A percentile compares a stretch with the other conserved stretches of the same genome.
Conservation (phyloP, 2,329 filamentous ascomycete genomes). For the Aspergillus amoenus region DNA sequence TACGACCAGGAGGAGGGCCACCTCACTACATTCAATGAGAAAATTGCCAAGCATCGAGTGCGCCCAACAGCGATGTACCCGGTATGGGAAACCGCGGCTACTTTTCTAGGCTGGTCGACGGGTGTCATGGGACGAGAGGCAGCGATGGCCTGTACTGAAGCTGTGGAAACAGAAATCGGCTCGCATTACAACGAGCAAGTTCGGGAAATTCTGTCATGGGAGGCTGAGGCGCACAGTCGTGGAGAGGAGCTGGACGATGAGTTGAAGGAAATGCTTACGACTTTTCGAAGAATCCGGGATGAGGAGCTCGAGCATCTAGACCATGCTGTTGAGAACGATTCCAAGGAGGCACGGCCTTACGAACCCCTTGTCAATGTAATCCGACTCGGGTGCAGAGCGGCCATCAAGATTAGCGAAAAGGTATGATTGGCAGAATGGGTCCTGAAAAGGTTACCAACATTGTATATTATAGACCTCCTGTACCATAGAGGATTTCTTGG, state of each 20-base stretch:
- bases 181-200: conserved; percentile 95
- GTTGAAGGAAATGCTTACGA: conserved; percentile 68
- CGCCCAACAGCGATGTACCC: conserved; percentile 92
- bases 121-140: conserved; percentile 87
- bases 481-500: conserved; percentile 11
- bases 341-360: conserved; percentile 85
- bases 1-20: conserved; percentile 93
- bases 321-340: conserved; percentile 89
- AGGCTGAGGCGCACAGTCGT: conserved; percentile 68
- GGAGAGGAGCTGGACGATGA: conserved; percentile 82
- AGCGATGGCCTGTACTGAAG: conserved; percentile 98
- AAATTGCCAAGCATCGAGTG: conserved; percentile 82
- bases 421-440: conserved; percentile 29
- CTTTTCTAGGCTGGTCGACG: conserved; percentile 83
- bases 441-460: background rate
- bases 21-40: conserved; percentile 77
- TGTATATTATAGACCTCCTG: conserved; percentile 13
- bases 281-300: conserved; percentile 81
- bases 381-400: conserved; percentile 82
- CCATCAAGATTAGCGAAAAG: conserved; percentile 77
- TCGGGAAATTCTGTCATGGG: conserved; percentile 75
- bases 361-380: conserved; percentile 86
- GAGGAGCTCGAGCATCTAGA: conserved; percentile 97
- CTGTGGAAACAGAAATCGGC: conserved; percentile 97
- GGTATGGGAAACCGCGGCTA: conserved; percentile 78